Evolutionary conservation across 306 rosid genomes (phyloP), one percentile per base, ranked within the genome.

Genomic region (Mimosa bimucronata): DNA sequence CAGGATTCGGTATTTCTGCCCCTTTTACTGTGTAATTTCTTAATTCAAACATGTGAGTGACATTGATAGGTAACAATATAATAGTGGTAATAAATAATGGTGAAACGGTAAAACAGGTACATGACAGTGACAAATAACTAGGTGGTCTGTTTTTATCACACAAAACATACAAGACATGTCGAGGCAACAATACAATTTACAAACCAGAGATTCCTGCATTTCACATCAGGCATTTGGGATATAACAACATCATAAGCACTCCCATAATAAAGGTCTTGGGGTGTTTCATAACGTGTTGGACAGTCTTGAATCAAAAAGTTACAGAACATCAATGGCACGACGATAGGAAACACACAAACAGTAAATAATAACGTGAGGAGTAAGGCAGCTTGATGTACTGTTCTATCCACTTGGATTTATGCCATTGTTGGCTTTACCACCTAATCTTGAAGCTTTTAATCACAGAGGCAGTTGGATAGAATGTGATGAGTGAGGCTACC

Each of bases 141-240:
- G 31, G 26, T 77, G 61, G 29, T 45, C 58, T 53, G 77, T 28
- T 37, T 76, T 21, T 42, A 74, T 76, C 79, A 73, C 79, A 66
- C 83, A 81, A 37, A 60, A 66, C 80, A 88, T 34, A 50, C 74
- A 21, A 82, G 67, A 81, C 80, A 25, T 76, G 46, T 66, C 25
- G 83, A 86, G 70, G 83, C 86, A 77, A 68, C 79, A 78, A 80
- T 81, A 80, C 79, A 79, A 80, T 81, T 84, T 84, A 86, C 92
- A 90, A 67, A 75, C 77, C 58, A 40, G 26, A 53, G 80, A 84
- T 76, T 30, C 84, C 92, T 75, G 81, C 30, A 28, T 19, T 9
- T 62, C 34, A 62, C 78, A 79, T 68, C 89, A 78, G 78, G 77
- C 80, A 75, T 83, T 80, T 81, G 65, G 37, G 71, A 62, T 62